phyloP scores from a whole-genome alignment of 495 filamentous ascomycete species.

The Podospora pseudoanserina region DNA sequence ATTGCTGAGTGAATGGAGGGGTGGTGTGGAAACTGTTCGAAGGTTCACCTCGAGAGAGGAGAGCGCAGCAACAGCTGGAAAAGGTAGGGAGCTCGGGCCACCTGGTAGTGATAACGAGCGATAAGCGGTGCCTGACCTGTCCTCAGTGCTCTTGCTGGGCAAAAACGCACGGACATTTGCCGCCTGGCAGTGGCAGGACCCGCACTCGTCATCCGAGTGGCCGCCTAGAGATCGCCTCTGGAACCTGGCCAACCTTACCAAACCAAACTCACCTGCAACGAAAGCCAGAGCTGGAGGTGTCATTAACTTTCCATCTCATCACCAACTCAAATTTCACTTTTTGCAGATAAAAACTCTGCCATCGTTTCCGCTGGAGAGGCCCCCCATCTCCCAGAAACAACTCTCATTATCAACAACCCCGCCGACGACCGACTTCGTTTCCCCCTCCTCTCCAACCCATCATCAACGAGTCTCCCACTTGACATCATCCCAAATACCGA shows the following conservation, averaged over 20 bases:
- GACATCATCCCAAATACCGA: slow-evolving; percentile 12
- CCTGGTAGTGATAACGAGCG: background rate
- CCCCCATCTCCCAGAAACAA: background rate
- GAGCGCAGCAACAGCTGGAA: background rate
- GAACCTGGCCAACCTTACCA: slow-evolving; percentile 12
- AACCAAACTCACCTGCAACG: slow-evolving; percentile 17
- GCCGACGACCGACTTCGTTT: slow-evolving; percentile 1
- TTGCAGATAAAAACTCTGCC: background rate
- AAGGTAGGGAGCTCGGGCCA: slow-evolving; percentile 18
- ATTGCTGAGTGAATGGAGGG: background rate
- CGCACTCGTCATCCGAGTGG: slow-evolving; percentile 39
- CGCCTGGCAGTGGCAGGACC: slow-evolving; percentile 29
- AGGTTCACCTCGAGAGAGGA: slow-evolving; percentile 10
- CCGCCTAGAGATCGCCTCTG: slow-evolving; percentile 29
- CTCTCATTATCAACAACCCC: background rate
- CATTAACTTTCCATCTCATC: background rate
- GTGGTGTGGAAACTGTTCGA: slow-evolving; percentile 16
- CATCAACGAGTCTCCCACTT: background rate
- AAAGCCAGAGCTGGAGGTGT: background rate
- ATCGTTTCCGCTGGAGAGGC: background rate
- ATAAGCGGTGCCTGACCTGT: slow-evolving; percentile 11
- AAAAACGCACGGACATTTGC: slow-evolving; percentile 33
- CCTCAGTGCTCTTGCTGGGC: background rate
- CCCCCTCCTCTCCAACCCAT: background rate
- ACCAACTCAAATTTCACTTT: background rate